Evolutionary conservation across 2,329 filamentous ascomycete genomes (phyloP), one percentile per base, ranked within the genome.

Genomic region (Neofusicoccum ribis): DNA sequence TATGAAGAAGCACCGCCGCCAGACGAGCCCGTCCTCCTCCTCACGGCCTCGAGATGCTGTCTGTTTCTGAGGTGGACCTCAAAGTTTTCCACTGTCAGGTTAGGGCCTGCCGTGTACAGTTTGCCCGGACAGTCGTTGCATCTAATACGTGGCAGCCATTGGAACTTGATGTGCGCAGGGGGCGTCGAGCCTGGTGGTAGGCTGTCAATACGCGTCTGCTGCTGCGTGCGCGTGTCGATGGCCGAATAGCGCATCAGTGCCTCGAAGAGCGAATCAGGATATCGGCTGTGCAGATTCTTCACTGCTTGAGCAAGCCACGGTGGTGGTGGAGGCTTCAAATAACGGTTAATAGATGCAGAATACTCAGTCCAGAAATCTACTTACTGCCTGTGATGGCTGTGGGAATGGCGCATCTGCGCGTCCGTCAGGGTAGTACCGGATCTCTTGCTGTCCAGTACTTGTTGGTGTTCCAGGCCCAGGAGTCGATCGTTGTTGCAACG

Each of bases 91-190:
- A 94, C 91, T 2, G 92, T 93, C 75, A 86, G 90, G 27, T 90
- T 92, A 0, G 93, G 92, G 0, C 93, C 91, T 0, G 93, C 92
- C 0, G 93, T 97, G 78, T 99, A 99, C 11, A 97, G 82, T 78
- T 97, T 98, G 36, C 92, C 92, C 0, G 92, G 92, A 75, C 95
- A 98, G 77, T 99, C 95, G 52, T 90, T 87, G 76, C 95, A 99
- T 66, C 92, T 86, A 68, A 99, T 97, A 59, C 95, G 86, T 8
- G 95, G 95, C 58, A 97, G 83, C 78, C 90, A 98, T 79, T 91
- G 91, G 70, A 90, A 92, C 72, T 90, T 91, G 67, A 92, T 82
- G 67, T 90, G 86, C 67, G 84, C 82, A 63, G 85, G 89, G 8
- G 85, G 80, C 15, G 83, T 81, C 50, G 85, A 81, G 43, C 82